phyloP scores from a whole-genome alignment of 2,329 filamentous ascomycete genomes.

The Diplodia sapinea region DNA sequence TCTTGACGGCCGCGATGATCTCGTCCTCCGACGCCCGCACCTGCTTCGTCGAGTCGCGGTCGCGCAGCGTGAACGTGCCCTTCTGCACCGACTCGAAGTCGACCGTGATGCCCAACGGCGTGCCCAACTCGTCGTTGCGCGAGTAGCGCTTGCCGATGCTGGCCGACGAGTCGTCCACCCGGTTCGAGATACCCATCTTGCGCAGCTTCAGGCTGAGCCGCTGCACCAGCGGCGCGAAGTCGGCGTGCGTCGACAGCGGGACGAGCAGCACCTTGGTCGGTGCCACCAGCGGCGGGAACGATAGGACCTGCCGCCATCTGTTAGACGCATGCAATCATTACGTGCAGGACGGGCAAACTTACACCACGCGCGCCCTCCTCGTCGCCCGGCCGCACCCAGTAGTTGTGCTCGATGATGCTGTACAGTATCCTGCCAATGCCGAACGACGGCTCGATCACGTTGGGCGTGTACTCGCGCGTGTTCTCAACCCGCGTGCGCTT shows the following conservation, averaged over 20 bases:
- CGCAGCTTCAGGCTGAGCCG: conserved; percentile 78
- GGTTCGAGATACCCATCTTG: conserved; percentile 76
- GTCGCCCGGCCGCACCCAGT: conserved; percentile 86
- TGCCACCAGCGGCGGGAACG: conserved; percentile 78
- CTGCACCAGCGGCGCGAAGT: conserved; percentile 79
- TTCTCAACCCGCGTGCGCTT: conserved; percentile 83
- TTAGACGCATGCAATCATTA: conserved; percentile 16
- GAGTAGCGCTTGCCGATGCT: conserved; percentile 89
- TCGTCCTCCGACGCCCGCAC: conserved; percentile 82
- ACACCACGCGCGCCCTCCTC: conserved; percentile 76
- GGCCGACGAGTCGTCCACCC: conserved; percentile 87
- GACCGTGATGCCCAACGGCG: conserved; percentile 89
- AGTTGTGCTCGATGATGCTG: conserved; percentile 90
- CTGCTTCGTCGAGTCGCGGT: conserved; percentile 89
- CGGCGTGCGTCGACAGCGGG: conserved; percentile 79
- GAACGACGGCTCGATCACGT: conserved; percentile 97
- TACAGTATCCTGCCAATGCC: conserved; percentile 96
- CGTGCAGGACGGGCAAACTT: conserved; percentile 53
- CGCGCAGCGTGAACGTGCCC: conserved; percentile 82
- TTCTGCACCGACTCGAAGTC: conserved; percentile 96
- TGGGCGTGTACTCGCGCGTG: conserved; percentile 88
- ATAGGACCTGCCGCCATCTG: conserved; percentile 62
- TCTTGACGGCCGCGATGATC: conserved; percentile 75
- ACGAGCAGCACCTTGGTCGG: conserved; percentile 95
- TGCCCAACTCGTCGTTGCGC: conserved; percentile 94